Evolutionary conservation across 2,329 filamentous ascomycete species (phyloP).

Genomic region (Esteya vermicola): DNA sequence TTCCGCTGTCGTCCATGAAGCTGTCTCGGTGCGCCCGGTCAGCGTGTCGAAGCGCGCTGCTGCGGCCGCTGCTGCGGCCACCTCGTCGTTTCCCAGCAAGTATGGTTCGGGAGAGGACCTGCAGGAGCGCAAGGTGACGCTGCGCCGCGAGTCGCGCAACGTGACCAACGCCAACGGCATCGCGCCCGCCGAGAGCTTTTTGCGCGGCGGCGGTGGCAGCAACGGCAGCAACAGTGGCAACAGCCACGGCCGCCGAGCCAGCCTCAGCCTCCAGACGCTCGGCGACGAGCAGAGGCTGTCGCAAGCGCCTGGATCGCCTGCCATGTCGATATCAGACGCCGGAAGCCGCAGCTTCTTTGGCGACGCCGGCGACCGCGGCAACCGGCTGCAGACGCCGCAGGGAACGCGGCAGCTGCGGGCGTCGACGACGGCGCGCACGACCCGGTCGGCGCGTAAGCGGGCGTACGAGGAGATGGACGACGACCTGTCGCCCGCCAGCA

Average conservation of each 20-base stretch:
- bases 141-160: slow-evolving; percentile 15
- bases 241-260: not conserved
- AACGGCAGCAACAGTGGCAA: not conserved
- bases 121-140: slow-evolving; percentile 10
- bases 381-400: slow-evolving; percentile 4
- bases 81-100: slow-evolving; percentile 11
- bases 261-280: slow-evolving; percentile 2
- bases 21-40: slow-evolving; percentile 5
- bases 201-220: slow-evolving; percentile 14
- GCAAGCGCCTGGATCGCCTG: too few species aligned
- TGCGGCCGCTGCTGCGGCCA: not conserved
- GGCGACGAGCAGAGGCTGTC: too few species aligned
- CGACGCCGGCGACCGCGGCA: not conserved
- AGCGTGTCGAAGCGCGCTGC: slow-evolving; percentile 7
- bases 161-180: slow-evolving; percentile 24
- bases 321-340: too few species aligned
- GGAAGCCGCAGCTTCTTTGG: slow-evolving; percentile 4
- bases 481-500: slow-evolving; percentile 35
- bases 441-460: slow-evolving; percentile 35
- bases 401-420: slow-evolving; percentile 12
- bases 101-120: slow-evolving; percentile 13
- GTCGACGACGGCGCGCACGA: slow-evolving; percentile 24
- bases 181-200: slow-evolving; percentile 22
- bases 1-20: slow-evolving; percentile 5
- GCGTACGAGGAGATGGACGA: slow-evolving; percentile 40